Conservation (phyloP, 1,139 yeast genomes). For the Debaryomyces udenii region DNA sequence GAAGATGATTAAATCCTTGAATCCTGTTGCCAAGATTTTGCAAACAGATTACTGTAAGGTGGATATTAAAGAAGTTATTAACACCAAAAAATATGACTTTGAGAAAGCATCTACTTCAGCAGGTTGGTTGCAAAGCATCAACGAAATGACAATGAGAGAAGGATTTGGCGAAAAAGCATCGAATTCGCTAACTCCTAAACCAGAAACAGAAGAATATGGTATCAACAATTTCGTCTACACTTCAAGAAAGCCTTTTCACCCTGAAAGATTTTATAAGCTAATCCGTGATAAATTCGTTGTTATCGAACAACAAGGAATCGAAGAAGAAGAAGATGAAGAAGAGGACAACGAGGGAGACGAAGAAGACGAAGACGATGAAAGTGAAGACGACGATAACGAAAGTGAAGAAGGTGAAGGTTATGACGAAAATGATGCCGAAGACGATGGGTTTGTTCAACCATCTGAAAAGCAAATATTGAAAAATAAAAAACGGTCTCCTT, state of each 20-base stretch:
- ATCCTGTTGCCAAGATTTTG: constrained; percentile 43
- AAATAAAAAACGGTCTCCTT: constrained; percentile 39
- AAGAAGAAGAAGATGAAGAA: constrained; percentile 20
- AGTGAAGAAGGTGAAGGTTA: constrained; percentile 14
- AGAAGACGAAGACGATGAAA: constrained; percentile 17
- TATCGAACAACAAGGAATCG: constrained; percentile 24
- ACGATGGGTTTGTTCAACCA: constrained; percentile 16
- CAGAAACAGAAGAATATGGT: constrained; percentile 44
- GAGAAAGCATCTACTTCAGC: constrained; percentile 47
- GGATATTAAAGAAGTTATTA: constrained; percentile 33
- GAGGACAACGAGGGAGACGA: constrained; percentile 13
- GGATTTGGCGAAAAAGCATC: constrained; percentile 32
- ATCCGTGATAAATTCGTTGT: constrained; percentile 38
- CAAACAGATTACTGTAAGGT: constrained; percentile 39
- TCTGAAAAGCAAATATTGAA: constrained; percentile 25
- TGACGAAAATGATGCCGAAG: constrained; percentile 16
- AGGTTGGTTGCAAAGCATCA: constrained; percentile 48
- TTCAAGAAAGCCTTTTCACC: constrained; percentile 47
- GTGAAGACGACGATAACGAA: constrained; percentile 14
- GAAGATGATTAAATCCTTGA: constrained; percentile 34
- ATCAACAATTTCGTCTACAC: constrained; percentile 44
- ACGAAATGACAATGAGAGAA: constrained; percentile 40
- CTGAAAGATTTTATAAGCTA: constrained; percentile 40
- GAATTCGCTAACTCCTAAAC: constrained; percentile 26
- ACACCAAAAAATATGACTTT: constrained; percentile 39